phyloP scores from a whole-genome alignment of 257 asterid species.

The Gardenia jasminoides region DNA sequence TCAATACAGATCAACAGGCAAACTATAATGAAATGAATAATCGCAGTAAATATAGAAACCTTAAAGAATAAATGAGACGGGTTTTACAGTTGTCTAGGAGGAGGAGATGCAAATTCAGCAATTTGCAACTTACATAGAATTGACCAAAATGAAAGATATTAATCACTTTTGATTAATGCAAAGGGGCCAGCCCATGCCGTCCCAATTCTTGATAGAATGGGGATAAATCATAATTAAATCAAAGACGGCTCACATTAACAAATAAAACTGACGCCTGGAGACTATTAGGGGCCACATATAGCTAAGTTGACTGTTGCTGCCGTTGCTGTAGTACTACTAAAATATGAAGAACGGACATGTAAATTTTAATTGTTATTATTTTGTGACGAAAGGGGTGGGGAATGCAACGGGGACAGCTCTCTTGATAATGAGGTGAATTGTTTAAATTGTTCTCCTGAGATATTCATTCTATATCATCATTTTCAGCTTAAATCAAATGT shows the following conservation, averaged over 20 bases:
- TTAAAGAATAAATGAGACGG: neutral
- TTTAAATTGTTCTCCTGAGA: neutral
- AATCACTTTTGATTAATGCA: neutral
- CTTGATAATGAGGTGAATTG: neutral
- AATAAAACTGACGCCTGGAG: neutral
- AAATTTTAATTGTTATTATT: neutral
- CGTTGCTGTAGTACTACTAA: neutral
- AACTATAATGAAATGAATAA: neutral
- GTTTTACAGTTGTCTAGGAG: neutral
- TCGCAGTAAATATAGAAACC: neutral
- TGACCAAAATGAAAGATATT: neutral
- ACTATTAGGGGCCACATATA: neutral
- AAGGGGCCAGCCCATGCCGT: neutral
- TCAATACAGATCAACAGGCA: neutral
- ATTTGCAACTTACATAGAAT: slow-evolving; percentile 9
- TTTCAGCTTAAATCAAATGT: too few species aligned
- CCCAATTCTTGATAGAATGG: neutral
- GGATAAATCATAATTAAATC: neutral
- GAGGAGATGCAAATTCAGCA: neutral
- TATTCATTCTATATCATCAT: neutral
- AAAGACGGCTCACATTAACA: neutral
- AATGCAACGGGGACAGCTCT: neutral
- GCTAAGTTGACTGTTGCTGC: neutral
- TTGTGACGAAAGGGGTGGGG: neutral
- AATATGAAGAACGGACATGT: neutral